phyloP scores from a whole-genome alignment of 345 rosid species.

The Acer campestre region DNA sequence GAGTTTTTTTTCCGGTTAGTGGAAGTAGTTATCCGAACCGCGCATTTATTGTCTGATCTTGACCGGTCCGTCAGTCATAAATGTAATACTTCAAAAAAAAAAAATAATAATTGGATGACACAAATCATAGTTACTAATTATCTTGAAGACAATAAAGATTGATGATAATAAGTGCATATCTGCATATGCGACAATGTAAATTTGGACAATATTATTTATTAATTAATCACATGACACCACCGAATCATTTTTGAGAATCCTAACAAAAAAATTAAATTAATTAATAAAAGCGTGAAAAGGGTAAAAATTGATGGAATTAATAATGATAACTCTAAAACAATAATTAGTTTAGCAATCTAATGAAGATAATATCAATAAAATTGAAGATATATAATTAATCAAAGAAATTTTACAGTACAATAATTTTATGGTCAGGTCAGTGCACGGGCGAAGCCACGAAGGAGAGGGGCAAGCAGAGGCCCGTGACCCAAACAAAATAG shows the following conservation, averaged over 20 bases:
- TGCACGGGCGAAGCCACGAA: too few species aligned
- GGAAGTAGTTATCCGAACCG: too few species aligned
- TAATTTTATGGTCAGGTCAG: too few species aligned
- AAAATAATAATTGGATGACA: not conserved
- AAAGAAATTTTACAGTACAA: too few species aligned
- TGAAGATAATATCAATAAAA: too few species aligned
- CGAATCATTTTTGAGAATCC: slow-evolving; percentile 14
- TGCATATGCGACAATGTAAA: not conserved
- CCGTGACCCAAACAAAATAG: too few species aligned
- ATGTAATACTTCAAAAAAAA: too few species aligned
- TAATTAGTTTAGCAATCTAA: slow-evolving; percentile 2
- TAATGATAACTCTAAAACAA: not conserved
- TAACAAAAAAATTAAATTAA: not conserved
- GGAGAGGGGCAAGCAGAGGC: too few species aligned
- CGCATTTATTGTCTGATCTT: too few species aligned
- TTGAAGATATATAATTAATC: not conserved
- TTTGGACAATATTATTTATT: not conserved
- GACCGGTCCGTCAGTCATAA: too few species aligned
- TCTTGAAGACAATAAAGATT: slow-evolving; percentile 11
- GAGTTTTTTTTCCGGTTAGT: too few species aligned
- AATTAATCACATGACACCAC: slow-evolving; percentile 8
- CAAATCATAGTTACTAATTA: not conserved
- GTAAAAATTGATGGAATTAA: slow-evolving; percentile 4
- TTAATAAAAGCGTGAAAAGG: not conserved
- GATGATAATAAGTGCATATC: slow-evolving; percentile 11